A percentile compares a stretch with the other conserved stretches of the same genome.
phyloP scores from a whole-genome alignment of 2,329 filamentous ascomycete species.

The Stromatinia cepivora region DNA sequence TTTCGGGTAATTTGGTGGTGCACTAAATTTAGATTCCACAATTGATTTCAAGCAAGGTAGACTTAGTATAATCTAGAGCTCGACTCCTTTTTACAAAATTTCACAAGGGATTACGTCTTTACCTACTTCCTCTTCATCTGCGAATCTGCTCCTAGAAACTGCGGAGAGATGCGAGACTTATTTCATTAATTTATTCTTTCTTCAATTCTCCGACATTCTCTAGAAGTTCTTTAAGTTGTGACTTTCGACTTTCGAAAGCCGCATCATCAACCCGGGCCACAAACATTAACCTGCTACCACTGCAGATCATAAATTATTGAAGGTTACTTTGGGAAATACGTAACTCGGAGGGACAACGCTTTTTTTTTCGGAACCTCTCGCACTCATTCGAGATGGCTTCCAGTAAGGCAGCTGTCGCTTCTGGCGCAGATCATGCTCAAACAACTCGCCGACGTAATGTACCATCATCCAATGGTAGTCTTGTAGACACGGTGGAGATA shows the following conservation, averaged over 20 bases:
- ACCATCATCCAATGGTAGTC: conserved; percentile 44
- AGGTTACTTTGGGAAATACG: conserved; percentile 2
- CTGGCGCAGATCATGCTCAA: conserved; percentile 58
- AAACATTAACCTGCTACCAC: conserved; percentile 14
- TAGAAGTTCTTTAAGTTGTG: conserved; percentile 14
- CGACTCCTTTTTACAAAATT: conserved; percentile 21
- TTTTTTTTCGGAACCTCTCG: conserved; percentile 6
- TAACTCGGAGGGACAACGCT: neutral
- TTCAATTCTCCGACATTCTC: conserved; percentile 17
- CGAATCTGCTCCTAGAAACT: conserved; percentile 25
- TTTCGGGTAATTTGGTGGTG: conserved; percentile 17
- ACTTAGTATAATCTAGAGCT: conserved; percentile 15
- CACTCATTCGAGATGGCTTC: conserved; percentile 38
- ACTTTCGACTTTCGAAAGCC: conserved; percentile 10
- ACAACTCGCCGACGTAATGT: conserved; percentile 58
- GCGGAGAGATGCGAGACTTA: conserved; percentile 36
- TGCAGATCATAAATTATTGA: conserved; percentile 8
- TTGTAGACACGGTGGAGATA: conserved; percentile 44
- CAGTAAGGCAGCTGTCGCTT: conserved; percentile 56
- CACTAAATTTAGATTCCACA: conserved; percentile 23
- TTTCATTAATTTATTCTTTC: conserved; percentile 30
- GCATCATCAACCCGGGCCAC: conserved; percentile 17
- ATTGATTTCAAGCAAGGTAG: conserved; percentile 24
- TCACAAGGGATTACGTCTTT: conserved; percentile 23
- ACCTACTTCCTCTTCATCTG: conserved; percentile 1